Evolutionary conservation across 163 green algal species (phyloP).

Genomic region (Smithsoniella earleae): DNA sequence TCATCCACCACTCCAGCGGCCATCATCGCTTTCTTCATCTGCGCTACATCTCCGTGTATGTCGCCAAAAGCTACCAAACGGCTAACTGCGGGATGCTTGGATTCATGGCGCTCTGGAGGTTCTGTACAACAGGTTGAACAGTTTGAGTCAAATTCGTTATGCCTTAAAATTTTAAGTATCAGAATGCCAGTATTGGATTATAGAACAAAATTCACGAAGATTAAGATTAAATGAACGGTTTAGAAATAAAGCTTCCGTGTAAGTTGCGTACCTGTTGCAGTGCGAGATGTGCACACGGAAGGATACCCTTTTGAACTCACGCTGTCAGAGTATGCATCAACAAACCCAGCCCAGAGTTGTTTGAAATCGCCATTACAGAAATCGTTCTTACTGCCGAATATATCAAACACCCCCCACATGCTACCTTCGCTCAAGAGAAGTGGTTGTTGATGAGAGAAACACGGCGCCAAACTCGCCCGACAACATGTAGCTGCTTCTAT

Average conservation of each 20-base stretch:
- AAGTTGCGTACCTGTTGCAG: not conserved
- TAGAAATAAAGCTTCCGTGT: too few relatives aligned
- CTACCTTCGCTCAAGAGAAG: too few relatives aligned
- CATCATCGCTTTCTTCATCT: slow-evolving; percentile 50
- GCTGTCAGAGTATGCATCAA: slow-evolving; percentile 22
- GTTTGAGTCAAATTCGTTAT: too few relatives aligned
- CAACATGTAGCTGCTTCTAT: too few relatives aligned
- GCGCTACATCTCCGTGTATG: slow-evolving; percentile 68
- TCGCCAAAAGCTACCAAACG: slow-evolving; percentile 78
- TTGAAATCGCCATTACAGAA: slow-evolving; percentile 5
- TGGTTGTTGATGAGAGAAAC: too few relatives aligned
- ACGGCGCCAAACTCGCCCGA: too few relatives aligned
- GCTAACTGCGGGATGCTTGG: slow-evolving; percentile 37
- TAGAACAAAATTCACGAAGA: too few relatives aligned
- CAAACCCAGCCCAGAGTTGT: slow-evolving; percentile 14
- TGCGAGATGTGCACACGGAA: not conserved
- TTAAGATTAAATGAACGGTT: too few relatives aligned
- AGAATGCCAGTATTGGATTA: too few relatives aligned
- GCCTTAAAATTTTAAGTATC: too few relatives aligned
- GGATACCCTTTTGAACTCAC: not conserved
- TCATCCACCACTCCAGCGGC: slow-evolving; percentile 63
- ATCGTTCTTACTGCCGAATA: not conserved
- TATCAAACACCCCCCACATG: too few relatives aligned
- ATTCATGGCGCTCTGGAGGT: not conserved
- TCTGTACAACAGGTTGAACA: too few relatives aligned